Conservation (phyloP, 768 basidiomycete species). For the Podaxis sp. region DNA sequence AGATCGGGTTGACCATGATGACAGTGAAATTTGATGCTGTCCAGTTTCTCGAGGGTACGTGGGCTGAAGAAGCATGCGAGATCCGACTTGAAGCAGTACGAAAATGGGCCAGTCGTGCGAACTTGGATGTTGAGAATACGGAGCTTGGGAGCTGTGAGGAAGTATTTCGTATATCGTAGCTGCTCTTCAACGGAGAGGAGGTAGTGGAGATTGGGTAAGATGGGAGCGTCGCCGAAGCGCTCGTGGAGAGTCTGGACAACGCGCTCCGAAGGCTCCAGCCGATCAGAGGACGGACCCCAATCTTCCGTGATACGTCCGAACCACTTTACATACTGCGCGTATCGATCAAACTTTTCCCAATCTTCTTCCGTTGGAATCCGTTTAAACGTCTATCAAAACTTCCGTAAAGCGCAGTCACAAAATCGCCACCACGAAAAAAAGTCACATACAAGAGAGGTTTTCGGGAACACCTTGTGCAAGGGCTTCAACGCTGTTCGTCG, state of each 20-base stretch:
- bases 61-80: neutral
- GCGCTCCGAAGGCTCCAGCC: neutral
- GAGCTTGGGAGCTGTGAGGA: conserved; percentile 1
- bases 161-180: conserved; percentile 1
- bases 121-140: neutral
- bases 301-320: conserved; percentile 4
- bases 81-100: neutral
- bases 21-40: neutral
- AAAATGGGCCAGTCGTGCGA: neutral
- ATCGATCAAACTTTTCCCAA: neutral
- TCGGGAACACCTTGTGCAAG: neutral
- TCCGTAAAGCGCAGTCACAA: neutral
- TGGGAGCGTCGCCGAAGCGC: neutral
- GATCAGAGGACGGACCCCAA: conserved; percentile 1
- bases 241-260: neutral
- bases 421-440: neutral
- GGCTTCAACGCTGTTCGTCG: neutral
- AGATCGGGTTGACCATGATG: conserved; percentile 3
- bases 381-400: neutral
- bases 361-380: neutral
- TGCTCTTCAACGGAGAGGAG: conserved; percentile 1
- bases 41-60: neutral
- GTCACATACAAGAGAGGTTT: neutral
- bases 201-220: neutral
- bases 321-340: neutral